Base-by-base conservation (phyloP, 176 grass and related monocot species). In the Coix lacrymajobi region DNA sequence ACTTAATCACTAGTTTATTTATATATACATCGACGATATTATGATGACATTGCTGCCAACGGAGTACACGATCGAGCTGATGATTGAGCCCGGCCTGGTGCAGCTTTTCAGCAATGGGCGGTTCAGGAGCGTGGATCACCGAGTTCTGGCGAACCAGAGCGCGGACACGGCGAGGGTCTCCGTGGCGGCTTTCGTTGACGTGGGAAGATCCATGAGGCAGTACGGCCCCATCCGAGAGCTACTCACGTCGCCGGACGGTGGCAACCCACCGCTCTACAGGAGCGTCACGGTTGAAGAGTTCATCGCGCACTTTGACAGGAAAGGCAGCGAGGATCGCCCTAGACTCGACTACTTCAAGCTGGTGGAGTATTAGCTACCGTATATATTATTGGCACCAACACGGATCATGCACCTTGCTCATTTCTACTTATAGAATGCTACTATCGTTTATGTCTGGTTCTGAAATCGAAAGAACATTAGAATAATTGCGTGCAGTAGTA, bases 321-420 rank as follows among this genome's bases (percentile, higher is more conserved):
- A 70, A 16, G 67, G 67, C 38, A 70, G 67, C 67, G 38, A 70
- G 51, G 20, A 56, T 1, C 67, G 67, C n/a, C 11, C 67, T 40
- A 70, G 67, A 40, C 67, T 70, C 38, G 67, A 70, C 37, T 70
- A 70, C 67, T 70, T 70, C 67, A 70, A 43, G 67, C 67, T 70
- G 11, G 66, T 5, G 37, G 6, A 70, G 66, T n/a, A n/a, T n/a
- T 19, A 37, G 8, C 7, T 45, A 45, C 43, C 40, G 40, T 43
- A 41, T 11, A 11, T n/a, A n/a, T n/a, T n/a, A n/a, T n/a, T n/a
- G 10, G 40, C 11, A 39, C 38, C n/a, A n/a, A n/a, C n/a, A n/a
- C n/a, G n/a, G 40, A 12, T 43, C n/a, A n/a, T n/a, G n/a, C 40
- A 43, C 40, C 40, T 43, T 43, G 11, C 40, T 13, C 40, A 12